Percentiles rank a stretch among this genome's conserved stretches.
Conservation (phyloP, 176 grass and related monocot genomes). For the Melocanna baccifera region DNA sequence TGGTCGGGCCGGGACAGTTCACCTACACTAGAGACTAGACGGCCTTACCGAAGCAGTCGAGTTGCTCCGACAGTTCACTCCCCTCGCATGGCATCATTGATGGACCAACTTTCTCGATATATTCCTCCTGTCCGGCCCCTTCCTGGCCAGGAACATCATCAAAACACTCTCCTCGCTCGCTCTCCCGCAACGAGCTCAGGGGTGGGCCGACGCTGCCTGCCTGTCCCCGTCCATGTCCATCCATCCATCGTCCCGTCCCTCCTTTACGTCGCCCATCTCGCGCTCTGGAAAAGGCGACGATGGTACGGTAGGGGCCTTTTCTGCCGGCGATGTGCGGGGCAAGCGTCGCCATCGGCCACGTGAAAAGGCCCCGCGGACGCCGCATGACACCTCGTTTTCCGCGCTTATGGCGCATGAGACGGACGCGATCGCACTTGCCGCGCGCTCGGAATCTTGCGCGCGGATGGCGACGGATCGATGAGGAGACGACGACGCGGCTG, state of each 20-base stretch:
- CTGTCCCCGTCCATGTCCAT: neutral
- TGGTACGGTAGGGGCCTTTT: neutral
- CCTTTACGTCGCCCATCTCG: neutral
- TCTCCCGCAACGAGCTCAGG: neutral
- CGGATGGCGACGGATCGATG: neutral
- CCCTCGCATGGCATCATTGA: neutral
- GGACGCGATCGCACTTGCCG: neutral
- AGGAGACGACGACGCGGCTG: neutral
- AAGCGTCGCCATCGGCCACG: conserved; percentile 26
- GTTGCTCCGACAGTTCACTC: conserved; percentile 20
- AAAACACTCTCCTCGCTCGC: neutral
- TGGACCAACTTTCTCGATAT: neutral
- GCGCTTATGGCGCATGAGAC: neutral
- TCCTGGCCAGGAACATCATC: conserved; percentile 20
- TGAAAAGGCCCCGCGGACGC: neutral
- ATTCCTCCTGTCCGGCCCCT: conserved; percentile 45
- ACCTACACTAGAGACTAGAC: neutral
- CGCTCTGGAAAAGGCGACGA: neutral
- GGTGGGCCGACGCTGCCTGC: neutral
- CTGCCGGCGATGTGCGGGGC: neutral
- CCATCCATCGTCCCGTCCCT: neutral
- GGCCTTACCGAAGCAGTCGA: neutral
- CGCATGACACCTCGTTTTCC: conserved; percentile 1
- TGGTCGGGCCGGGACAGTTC: conserved; percentile 23
- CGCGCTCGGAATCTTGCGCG: neutral